phyloP scores from a whole-genome alignment of 257 asterid genomes.

The Rehmannia glutinosa region DNA sequence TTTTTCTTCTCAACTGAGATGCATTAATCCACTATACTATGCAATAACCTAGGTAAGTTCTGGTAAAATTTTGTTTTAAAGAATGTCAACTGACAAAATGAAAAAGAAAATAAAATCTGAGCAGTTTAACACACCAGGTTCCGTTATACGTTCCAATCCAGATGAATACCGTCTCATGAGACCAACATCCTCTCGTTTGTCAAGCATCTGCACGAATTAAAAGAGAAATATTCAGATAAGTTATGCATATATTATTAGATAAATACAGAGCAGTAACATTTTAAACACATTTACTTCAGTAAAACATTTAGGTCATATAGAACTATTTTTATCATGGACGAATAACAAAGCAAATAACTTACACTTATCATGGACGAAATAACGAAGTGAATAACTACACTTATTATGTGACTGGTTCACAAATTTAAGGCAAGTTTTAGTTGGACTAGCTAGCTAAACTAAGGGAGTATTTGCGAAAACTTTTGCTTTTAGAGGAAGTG shows the following conservation, averaged over 20 bases:
- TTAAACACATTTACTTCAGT: neutral
- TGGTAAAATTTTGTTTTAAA: too few relatives aligned
- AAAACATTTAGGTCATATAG: neutral
- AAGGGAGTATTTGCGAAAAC: too few relatives aligned
- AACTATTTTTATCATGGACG: too few relatives aligned
- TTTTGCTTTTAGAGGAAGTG: too few relatives aligned
- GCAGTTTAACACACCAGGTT: constrained; percentile 8
- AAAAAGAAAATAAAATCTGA: neutral
- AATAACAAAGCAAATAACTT: too few relatives aligned
- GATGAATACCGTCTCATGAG: neutral
- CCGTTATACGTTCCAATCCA: constrained; percentile 8
- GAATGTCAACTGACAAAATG: neutral
- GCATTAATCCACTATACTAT: constrained; percentile 52
- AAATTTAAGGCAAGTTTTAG: too few relatives aligned
- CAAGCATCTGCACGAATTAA: constrained; percentile 28
- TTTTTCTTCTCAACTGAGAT: constrained; percentile 46
- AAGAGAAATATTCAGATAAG: neutral
- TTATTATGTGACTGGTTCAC: too few relatives aligned
- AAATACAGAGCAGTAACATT: neutral
- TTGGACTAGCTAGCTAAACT: too few relatives aligned
- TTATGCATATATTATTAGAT: neutral
- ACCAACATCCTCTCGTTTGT: constrained; percentile 14
- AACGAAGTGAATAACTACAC: too few relatives aligned
- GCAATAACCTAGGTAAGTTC: too few relatives aligned
- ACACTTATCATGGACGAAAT: too few relatives aligned